These are phyloP conservation scores for Coniochaeta prunicola DNA, from an alignment of 2,329 filamentous ascomycete species.

Conservation along the genomic window DNA sequence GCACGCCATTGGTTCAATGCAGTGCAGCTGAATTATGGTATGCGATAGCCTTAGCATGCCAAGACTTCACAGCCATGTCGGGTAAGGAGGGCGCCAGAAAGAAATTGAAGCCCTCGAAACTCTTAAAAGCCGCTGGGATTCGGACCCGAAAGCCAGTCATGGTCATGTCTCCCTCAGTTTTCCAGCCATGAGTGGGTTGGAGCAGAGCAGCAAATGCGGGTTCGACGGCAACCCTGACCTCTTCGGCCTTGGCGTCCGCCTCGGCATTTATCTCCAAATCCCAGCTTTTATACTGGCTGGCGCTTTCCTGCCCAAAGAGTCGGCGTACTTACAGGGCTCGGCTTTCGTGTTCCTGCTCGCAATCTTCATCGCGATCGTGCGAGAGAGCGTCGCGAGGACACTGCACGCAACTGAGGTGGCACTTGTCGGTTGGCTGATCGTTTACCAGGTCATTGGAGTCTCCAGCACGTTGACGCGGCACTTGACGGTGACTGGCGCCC, in stretches of 20 bases:
- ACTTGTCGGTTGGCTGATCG: background rate
- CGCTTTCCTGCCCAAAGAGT: background rate
- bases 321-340: slow-evolving; percentile 1
- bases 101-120: background rate
- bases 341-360: background rate
- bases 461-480: background rate
- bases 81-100: background rate
- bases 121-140: no score
- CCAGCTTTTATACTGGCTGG: background rate
- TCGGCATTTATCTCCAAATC: slow-evolving; percentile 2
- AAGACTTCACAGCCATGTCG: background rate
- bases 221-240: slow-evolving; percentile 3
- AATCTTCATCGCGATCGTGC: background rate
- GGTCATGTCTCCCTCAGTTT: background rate
- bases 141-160: no score
- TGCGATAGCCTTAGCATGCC: background rate
- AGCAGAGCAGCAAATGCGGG: background rate
- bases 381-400: background rate
- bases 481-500: background rate
- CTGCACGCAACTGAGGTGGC: slow-evolving; percentile 1
- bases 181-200: background rate
- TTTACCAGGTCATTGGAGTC: background rate
- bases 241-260: slow-evolving; percentile 1
- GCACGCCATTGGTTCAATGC: background rate
- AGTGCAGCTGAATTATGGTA: background rate